Evolutionary conservation across 768 basidiomycete species (phyloP).

Genomic region (Xerocomus brunneocitrinus): DNA sequence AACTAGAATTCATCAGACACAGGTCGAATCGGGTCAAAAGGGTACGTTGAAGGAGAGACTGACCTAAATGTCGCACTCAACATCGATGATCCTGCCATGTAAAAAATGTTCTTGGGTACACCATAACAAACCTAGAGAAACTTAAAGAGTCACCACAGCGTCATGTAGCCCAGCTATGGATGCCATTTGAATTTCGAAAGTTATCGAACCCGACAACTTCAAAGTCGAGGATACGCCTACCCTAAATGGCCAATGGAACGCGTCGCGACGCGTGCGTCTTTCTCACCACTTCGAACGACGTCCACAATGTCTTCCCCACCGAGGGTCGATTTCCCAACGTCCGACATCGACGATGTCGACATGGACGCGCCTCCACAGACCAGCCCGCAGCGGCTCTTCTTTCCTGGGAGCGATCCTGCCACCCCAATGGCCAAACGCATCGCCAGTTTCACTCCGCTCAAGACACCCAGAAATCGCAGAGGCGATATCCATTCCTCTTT

Average conservation of each 20-base stretch:
- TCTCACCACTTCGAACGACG: not conserved
- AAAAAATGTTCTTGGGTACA: no score
- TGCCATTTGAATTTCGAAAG: no score
- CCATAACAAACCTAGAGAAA: no score
- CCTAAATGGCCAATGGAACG: conserved; percentile 46
- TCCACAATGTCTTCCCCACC: conserved; percentile 59
- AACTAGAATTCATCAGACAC: no score
- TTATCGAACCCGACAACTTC: no score
- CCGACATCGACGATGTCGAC: conserved; percentile 51
- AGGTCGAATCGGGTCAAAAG: no score
- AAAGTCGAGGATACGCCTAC: conserved; percentile 29
- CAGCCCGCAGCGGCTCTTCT: conserved; percentile 23
- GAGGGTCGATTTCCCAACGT: conserved; percentile 59
- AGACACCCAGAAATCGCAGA: conserved; percentile 45
- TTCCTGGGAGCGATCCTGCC: conserved; percentile 34
- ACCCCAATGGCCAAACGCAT: conserved; percentile 44
- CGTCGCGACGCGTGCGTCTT: conserved; percentile 47
- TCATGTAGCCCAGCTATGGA: no score
- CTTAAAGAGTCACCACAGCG: no score
- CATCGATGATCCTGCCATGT: no score
- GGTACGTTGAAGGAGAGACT: no score
- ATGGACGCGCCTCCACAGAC: conserved; percentile 37
- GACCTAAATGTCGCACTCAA: no score
- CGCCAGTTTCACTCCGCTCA: conserved; percentile 20
- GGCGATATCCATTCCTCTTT: conserved; percentile 28